Evolutionary conservation across 805 yeast species (phyloP).

Genomic region (Kodamaea jinghongensis): DNA sequence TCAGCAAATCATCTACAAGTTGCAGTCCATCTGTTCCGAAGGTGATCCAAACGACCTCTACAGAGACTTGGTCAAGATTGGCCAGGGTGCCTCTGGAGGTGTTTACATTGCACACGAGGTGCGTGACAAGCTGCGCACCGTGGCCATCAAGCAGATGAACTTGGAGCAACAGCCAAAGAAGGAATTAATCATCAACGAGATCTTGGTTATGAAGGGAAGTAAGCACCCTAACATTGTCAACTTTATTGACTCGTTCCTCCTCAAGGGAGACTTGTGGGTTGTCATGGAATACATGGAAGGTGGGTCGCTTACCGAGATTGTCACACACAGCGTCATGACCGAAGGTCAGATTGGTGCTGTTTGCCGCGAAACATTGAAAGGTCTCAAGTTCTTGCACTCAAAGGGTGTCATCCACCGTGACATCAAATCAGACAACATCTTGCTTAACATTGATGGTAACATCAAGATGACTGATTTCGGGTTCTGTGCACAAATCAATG

Average conservation of each 20-base stretch:
- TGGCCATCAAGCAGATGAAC: slow-evolving; percentile 97
- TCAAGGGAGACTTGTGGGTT: slow-evolving; percentile 88
- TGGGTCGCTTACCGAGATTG: slow-evolving; percentile 93
- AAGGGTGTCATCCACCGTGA: slow-evolving; percentile 95
- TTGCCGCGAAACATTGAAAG: slow-evolving; percentile 84
- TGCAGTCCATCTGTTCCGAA: slow-evolving; percentile 73
- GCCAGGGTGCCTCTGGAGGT: slow-evolving; percentile 98
- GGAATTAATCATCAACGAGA: slow-evolving; percentile 91
- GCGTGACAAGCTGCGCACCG: slow-evolving; percentile 50
- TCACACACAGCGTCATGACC: slow-evolving; percentile 82
- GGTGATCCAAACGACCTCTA: slow-evolving; percentile 80
- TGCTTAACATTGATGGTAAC: slow-evolving; percentile 79
- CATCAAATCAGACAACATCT: slow-evolving; percentile 90
- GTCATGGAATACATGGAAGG: slow-evolving; percentile 99
- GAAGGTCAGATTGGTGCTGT: slow-evolving; percentile 96
- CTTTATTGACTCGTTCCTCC: slow-evolving; percentile 74
- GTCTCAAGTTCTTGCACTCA: slow-evolving; percentile 82
- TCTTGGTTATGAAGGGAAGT: slow-evolving; percentile 90
- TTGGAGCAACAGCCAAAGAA: slow-evolving; percentile 93
- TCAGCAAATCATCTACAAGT: slow-evolving; percentile 65
- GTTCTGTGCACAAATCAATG: slow-evolving; percentile 85
- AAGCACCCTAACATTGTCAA: slow-evolving; percentile 91
- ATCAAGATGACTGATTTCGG: slow-evolving; percentile 95
- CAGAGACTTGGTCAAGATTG: slow-evolving; percentile 73
- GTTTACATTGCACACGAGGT: slow-evolving; percentile 82